Percentiles rank a stretch among this genome's conserved stretches.
Evolutionary conservation across 1,284 basidiomycete genomes (phyloP).

Genomic region (Melampsora larici-populina): DNA sequence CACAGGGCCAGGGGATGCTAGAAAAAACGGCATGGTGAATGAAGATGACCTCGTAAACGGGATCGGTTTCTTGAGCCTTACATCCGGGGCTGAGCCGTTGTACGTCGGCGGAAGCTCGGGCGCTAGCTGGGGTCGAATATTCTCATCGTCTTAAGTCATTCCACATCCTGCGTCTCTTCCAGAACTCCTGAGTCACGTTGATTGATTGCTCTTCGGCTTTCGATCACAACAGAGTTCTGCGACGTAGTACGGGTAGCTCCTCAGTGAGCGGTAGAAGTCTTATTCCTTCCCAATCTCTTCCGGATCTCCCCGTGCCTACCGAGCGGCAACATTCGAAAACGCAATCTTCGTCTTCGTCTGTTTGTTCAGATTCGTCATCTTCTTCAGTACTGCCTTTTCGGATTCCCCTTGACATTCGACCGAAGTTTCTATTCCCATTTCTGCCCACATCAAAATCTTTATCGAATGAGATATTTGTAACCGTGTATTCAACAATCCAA

Average conservation of each 20-base stretch:
- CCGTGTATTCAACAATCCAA: slow-evolving; percentile 28
- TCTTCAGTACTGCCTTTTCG: neutral
- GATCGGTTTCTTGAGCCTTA: slow-evolving; percentile 26
- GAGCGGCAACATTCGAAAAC: neutral
- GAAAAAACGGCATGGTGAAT: slow-evolving; percentile 3
- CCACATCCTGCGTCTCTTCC: neutral
- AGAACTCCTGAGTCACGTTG: neutral
- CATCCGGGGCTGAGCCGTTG: slow-evolving; percentile 37
- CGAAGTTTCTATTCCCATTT: slow-evolving; percentile 21
- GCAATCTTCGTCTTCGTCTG: neutral
- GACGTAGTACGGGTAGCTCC: slow-evolving; percentile 24
- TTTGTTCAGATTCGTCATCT: neutral
- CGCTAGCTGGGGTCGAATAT: slow-evolving; percentile 35
- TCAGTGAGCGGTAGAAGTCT: slow-evolving; percentile 11
- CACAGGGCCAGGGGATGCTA: neutral
- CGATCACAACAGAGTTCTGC: slow-evolving; percentile 7
- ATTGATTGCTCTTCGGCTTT: neutral
- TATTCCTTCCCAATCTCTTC: slow-evolving; percentile 23
- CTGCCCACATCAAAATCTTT: slow-evolving; percentile 19
- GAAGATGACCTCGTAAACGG: slow-evolving; percentile 35
- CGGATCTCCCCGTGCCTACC: neutral
- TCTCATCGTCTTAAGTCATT: slow-evolving; percentile 38
- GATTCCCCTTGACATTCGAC: slow-evolving; percentile 16
- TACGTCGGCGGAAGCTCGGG: slow-evolving; percentile 41
- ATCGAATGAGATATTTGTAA: slow-evolving; percentile 33